Conservation (phyloP, 768 basidiomycete species). For the Antrodiella citrinella region DNA sequence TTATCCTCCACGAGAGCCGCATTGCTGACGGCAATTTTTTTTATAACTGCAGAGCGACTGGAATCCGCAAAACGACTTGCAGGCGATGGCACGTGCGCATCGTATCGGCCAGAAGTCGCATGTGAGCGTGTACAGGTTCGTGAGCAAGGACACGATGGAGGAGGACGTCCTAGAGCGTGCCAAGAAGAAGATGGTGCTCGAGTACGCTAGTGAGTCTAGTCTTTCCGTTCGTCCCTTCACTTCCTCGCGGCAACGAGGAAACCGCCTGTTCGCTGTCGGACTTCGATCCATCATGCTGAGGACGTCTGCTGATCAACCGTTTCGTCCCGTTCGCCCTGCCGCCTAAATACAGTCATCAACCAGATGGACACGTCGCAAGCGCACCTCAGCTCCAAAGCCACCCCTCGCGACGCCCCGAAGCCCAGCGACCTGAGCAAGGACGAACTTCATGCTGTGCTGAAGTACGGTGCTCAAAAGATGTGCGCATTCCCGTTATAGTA, state of each 20-base stretch:
- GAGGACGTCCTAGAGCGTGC: slow-evolving; percentile 97
- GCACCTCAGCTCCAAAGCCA: slow-evolving; percentile 79
- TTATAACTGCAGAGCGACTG: slow-evolving; percentile 77
- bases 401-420: slow-evolving; percentile 60
- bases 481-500: slow-evolving; percentile 32
- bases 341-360: slow-evolving; percentile 72
- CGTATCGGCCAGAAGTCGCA: slow-evolving; percentile 98
- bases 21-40: slow-evolving; percentile 17
- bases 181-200: slow-evolving; percentile 99
- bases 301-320: slow-evolving; percentile 4
- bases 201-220: slow-evolving; percentile 86
- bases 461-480: slow-evolving; percentile 99
- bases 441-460: slow-evolving; percentile 93
- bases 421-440: slow-evolving; percentile 89
- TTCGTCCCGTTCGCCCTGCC: slow-evolving; percentile 3
- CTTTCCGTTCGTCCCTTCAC: slow-evolving; percentile 6
- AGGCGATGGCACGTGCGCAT: slow-evolving; percentile 99
- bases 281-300: neutral
- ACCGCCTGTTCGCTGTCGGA: neutral
- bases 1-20: slow-evolving; percentile 8
- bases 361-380: slow-evolving; percentile 99
- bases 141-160: slow-evolving; percentile 99
- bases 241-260: neutral
- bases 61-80: slow-evolving; percentile 98
- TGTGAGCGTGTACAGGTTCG: slow-evolving; percentile 96